A percentile compares a stretch with the other conserved stretches of the same genome.
These are phyloP conservation scores for Lumnitzera littorea DNA, from an alignment of 345 rosid species.

Conservation along the genomic window DNA sequence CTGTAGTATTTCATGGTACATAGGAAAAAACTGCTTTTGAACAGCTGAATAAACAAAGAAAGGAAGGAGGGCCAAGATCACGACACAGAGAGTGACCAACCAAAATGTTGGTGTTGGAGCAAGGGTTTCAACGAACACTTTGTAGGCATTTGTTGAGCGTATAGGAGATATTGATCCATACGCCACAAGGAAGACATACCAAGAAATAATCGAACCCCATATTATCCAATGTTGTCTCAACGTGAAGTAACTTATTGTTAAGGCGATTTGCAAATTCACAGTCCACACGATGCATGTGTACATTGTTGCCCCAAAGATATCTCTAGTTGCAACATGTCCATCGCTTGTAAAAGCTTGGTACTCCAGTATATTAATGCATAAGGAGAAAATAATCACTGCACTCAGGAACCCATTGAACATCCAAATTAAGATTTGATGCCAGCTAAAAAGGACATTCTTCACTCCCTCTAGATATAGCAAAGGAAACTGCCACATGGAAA, in stretches of 20 bases:
- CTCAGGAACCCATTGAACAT: constrained; percentile 65
- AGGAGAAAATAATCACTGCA: constrained; percentile 54
- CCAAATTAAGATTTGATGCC: constrained; percentile 70
- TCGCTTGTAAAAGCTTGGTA: constrained; percentile 58
- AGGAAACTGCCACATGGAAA: constrained; percentile 54
- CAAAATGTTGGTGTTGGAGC: constrained; percentile 74
- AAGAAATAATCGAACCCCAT: constrained; percentile 61
- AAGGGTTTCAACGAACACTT: constrained; percentile 62
- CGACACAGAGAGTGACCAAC: constrained; percentile 46
- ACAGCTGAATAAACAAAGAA: constrained; percentile 50
- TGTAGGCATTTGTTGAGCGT: constrained; percentile 41
- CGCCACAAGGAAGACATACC: constrained; percentile 65
- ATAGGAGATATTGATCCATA: constrained; percentile 49
- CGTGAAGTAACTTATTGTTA: constrained; percentile 68
- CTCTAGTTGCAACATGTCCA: constrained; percentile 60
- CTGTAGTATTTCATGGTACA: constrained; percentile 87
- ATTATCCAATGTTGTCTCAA: constrained; percentile 50
- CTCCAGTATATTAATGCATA: constrained; percentile 52
- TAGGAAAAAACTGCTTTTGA: constrained; percentile 76
- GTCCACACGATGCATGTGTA: constrained; percentile 77
- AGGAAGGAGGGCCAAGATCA: constrained; percentile 41
- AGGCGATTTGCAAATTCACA: constrained; percentile 76
- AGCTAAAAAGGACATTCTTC: constrained; percentile 71
- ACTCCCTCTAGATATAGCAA: constrained; percentile 82
- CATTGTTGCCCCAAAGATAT: constrained; percentile 64